A percentile compares a stretch with the other conserved stretches of the same genome.
These are phyloP conservation scores for Tilletia caries DNA, from an alignment of 1,284 basidiomycete species.

Conservation along the genomic window DNA sequence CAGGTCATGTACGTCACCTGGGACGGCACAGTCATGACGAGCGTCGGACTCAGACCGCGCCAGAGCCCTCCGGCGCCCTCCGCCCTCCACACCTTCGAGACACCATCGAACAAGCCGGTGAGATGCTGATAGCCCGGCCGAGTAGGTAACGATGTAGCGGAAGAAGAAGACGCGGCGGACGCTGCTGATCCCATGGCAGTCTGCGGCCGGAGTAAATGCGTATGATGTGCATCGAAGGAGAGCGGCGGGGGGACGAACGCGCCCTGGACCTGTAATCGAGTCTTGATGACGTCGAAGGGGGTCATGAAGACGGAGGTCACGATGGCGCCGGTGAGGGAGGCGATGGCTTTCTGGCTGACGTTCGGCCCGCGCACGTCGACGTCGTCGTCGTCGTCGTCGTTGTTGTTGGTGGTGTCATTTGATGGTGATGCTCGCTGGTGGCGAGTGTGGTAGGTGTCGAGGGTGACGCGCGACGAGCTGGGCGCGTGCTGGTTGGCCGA, in stretches of 20 bases:
- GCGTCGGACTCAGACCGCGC: constrained; percentile 49
- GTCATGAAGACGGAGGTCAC: constrained; percentile 86
- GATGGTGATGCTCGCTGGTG: neutral
- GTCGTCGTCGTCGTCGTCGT: neutral
- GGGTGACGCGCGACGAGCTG: neutral
- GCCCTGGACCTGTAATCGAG: constrained; percentile 76
- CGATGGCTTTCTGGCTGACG: constrained; percentile 69
- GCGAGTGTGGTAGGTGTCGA: neutral
- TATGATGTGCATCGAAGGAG: constrained; percentile 33
- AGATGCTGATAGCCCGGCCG: constrained; percentile 29
- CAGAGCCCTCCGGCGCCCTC: constrained; percentile 49
- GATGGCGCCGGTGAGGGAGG: constrained; percentile 74
- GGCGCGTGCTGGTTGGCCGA: neutral
- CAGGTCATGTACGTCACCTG: constrained; percentile 93
- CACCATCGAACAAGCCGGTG: constrained; percentile 46
- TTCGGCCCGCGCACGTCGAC: too few relatives aligned
- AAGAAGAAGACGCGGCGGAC: neutral
- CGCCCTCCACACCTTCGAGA: constrained; percentile 40
- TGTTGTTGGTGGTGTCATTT: neutral
- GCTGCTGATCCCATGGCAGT: neutral
- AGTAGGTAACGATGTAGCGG: neutral
- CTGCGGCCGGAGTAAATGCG: constrained; percentile 13
- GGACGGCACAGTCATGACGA: constrained; percentile 78
- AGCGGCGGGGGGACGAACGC: constrained; percentile 20
- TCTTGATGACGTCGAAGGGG: constrained; percentile 89